Evolutionary conservation across 2,329 filamentous ascomycete species (phyloP).

Genomic region (Verticillium alfalfae): DNA sequence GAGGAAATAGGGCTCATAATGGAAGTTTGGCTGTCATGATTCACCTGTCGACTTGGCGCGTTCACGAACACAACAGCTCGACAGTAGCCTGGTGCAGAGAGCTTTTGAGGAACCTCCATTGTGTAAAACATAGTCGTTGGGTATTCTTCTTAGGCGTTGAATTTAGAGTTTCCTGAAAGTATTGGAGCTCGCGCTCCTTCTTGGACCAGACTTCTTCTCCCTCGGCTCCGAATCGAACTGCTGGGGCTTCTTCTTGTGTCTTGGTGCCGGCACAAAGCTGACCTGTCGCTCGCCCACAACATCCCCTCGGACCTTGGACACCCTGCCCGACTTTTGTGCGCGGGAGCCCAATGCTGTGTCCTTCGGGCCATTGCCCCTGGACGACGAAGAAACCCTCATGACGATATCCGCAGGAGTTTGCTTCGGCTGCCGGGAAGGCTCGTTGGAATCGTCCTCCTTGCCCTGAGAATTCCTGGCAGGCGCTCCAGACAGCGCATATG

Average conservation of each 20-base stretch:
- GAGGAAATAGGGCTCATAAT: slow-evolving; percentile 3
- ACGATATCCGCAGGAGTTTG: slow-evolving; percentile 25
- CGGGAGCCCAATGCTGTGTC: slow-evolving; percentile 55
- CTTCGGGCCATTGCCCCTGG: slow-evolving; percentile 54
- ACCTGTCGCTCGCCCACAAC: slow-evolving; percentile 61
- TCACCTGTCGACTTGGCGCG: neutral
- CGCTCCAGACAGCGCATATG: slow-evolving; percentile 5
- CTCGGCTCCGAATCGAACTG: slow-evolving; percentile 17
- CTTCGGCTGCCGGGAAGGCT: slow-evolving; percentile 15
- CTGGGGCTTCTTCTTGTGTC: slow-evolving; percentile 40
- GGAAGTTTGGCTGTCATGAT: neutral
- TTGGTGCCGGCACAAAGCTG: slow-evolving; percentile 63
- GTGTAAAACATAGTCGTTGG: neutral
- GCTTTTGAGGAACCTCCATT: neutral
- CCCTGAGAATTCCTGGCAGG: slow-evolving; percentile 1
- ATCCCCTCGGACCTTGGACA: slow-evolving; percentile 40
- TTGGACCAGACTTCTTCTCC: slow-evolving; percentile 31
- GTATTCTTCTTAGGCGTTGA: neutral
- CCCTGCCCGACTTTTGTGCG: slow-evolving; percentile 41
- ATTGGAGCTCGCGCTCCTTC: slow-evolving; percentile 72
- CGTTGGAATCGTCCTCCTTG: slow-evolving; percentile 10
- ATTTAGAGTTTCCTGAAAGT: slow-evolving; percentile 62
- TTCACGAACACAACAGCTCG: neutral
- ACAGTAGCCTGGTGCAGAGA: neutral
- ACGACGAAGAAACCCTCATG: slow-evolving; percentile 66